Evolutionary conservation across 805 yeast species (phyloP).

Genomic region (Wickerhamia fluorescens): DNA sequence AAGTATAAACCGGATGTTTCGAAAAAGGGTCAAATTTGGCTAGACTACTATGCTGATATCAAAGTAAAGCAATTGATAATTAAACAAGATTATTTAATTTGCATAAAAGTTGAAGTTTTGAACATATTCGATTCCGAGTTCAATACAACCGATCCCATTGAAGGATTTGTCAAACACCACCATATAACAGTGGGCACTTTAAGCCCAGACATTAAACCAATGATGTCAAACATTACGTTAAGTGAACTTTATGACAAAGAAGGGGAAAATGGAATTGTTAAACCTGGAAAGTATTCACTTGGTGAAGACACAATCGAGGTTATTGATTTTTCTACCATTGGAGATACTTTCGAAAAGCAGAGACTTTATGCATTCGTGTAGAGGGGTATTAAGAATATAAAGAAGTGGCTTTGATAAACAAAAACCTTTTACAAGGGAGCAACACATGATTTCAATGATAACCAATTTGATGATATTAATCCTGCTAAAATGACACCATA

Average conservation of each 20-base stretch:
- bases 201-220: constrained; percentile 37
- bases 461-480: too few species aligned
- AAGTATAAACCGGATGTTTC: constrained; percentile 4
- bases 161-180: too few species aligned
- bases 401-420: too few species aligned
- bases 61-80: constrained; percentile 40
- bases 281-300: constrained; percentile 1
- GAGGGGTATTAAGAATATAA: too few species aligned
- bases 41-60: constrained; percentile 29
- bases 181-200: constrained; percentile 69
- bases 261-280: not conserved
- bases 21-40: not conserved
- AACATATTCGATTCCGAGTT: constrained; percentile 4
- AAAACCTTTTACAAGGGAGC: too few species aligned
- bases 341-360: constrained; percentile 2
- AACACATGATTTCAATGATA: too few species aligned
- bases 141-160: too few species aligned
- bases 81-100: constrained; percentile 41
- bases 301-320: constrained; percentile 2
- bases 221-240: constrained; percentile 39
- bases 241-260: constrained; percentile 1
- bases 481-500: too few species aligned
- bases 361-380: constrained; percentile 3
- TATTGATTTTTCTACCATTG: constrained; percentile 2
- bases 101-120: constrained; percentile 42